A percentile compares a stretch with the other conserved stretches of the same genome.
phyloP scores from a whole-genome alignment of 1,284 basidiomycete genomes.

The Cystobasidium pallidum region DNA sequence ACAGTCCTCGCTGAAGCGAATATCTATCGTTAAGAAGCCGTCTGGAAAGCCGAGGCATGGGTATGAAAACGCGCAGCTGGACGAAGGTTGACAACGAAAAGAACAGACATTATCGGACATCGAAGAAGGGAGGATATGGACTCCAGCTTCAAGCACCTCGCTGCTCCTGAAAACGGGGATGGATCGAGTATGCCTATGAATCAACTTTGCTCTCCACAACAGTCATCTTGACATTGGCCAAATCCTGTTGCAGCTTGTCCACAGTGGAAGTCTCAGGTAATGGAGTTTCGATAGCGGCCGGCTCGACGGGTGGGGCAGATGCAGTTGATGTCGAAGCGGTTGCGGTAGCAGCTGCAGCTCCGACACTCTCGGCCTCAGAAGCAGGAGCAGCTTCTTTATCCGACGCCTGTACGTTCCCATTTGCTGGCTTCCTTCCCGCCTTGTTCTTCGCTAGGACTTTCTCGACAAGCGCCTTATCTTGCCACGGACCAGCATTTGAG shows the following conservation, averaged over 20 bases:
- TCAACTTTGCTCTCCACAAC: slow-evolving; percentile 39
- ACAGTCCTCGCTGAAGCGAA: not conserved
- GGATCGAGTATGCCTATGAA: not conserved
- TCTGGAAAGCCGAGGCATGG: not conserved
- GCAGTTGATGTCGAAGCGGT: slow-evolving; percentile 3
- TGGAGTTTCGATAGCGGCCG: slow-evolving; percentile 21
- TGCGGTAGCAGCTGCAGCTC: not conserved
- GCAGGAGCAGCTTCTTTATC: not conserved
- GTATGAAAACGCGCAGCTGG: no score
- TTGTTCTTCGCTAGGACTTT: slow-evolving; percentile 24
- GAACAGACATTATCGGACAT: not conserved
- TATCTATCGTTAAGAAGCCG: slow-evolving; percentile 3
- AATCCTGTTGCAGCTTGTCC: not conserved
- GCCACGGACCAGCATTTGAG: slow-evolving; percentile 94
- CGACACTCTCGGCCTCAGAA: no score
- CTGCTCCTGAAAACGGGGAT: no score
- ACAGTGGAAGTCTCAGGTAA: slow-evolving; percentile 2
- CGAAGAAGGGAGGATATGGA: not conserved
- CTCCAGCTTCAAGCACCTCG: no score
- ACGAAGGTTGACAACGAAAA: no score
- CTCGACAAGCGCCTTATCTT: slow-evolving; percentile 56
- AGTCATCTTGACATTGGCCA: slow-evolving; percentile 26
- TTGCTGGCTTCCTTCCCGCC: not conserved
- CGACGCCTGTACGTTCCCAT: not conserved
- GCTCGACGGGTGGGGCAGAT: slow-evolving; percentile 9